phyloP scores from a whole-genome alignment of 352 stramenopile genomes.

The Aphanomyces stellatus region DNA sequence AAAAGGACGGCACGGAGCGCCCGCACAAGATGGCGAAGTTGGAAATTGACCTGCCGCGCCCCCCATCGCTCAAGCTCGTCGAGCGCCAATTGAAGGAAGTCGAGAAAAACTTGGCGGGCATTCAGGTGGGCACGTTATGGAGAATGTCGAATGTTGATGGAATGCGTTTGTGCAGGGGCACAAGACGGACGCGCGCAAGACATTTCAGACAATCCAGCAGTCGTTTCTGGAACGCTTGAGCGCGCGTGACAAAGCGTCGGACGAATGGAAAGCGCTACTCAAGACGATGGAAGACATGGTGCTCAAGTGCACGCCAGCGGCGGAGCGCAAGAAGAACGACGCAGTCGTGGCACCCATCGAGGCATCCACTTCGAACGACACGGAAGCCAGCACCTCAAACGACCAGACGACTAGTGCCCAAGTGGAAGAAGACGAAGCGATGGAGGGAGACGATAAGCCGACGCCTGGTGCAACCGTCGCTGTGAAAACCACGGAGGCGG shows the following conservation, averaged over 20 bases:
- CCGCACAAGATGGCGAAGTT: conserved; percentile 2
- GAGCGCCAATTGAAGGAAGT: conserved; percentile 16
- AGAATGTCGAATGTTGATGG: not conserved
- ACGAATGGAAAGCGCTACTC: conserved; percentile 6
- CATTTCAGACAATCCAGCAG: not conserved
- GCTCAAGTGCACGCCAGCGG: not conserved
- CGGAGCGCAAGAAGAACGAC: not conserved
- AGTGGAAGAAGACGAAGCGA: no score
- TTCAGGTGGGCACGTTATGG: not conserved
- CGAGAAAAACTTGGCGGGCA: not conserved
- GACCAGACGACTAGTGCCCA: no score
- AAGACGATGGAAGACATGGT: conserved; percentile 2
- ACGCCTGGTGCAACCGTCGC: no score
- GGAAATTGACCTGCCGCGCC: not conserved
- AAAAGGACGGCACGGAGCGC: not conserved
- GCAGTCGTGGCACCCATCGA: not conserved
- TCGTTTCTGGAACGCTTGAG: not conserved
- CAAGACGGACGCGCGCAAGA: not conserved
- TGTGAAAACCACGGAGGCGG: no score
- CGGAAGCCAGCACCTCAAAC: no score
- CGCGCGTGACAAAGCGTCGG: not conserved
- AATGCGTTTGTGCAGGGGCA: conserved; percentile 1
- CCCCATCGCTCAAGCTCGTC: conserved; percentile 9
- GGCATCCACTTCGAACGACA: no score
- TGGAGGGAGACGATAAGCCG: no score